Percentiles rank a stretch among this genome's conserved stretches.
phyloP scores from a whole-genome alignment of 148 eudicot genomes.

The Rhododendron williamsianum region DNA sequence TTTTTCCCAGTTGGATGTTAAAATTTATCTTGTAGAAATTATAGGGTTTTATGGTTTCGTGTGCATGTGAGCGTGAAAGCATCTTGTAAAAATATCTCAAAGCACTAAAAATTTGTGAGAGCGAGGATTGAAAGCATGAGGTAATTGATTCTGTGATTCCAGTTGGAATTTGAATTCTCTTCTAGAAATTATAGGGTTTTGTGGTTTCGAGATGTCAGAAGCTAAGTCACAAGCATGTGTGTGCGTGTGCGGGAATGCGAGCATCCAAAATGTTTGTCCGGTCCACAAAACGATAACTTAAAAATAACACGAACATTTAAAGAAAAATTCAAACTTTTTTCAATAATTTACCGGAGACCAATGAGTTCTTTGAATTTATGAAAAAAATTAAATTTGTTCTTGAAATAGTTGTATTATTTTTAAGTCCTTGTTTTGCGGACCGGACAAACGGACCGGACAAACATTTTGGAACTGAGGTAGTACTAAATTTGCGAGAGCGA shows the following conservation, averaged over 20 bases:
- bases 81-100: neutral
- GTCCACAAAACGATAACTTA: too few species aligned
- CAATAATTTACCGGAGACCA: neutral
- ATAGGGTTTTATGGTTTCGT: neutral
- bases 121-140: neutral
- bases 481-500: neutral
- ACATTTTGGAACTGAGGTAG: too few species aligned
- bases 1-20: neutral
- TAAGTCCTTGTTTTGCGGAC: too few species aligned
- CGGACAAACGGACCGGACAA: too few species aligned
- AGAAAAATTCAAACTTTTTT: neutral
- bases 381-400: too few species aligned
- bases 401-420: too few species aligned
- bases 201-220: neutral
- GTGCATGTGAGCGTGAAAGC: neutral
- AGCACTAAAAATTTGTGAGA: neutral
- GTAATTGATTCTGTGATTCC: neutral
- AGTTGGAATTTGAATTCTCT: too few species aligned
- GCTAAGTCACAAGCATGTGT: neutral
- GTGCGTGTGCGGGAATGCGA: neutral
- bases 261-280: too few species aligned
- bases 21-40: neutral
- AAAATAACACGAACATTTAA: too few species aligned
- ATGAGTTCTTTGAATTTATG: too few species aligned
- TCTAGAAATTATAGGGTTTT: neutral